Percentiles rank a stretch among this genome's conserved stretches.
Evolutionary conservation across 768 basidiomycete species (phyloP).

Genomic region (Kondoa subrosea): DNA sequence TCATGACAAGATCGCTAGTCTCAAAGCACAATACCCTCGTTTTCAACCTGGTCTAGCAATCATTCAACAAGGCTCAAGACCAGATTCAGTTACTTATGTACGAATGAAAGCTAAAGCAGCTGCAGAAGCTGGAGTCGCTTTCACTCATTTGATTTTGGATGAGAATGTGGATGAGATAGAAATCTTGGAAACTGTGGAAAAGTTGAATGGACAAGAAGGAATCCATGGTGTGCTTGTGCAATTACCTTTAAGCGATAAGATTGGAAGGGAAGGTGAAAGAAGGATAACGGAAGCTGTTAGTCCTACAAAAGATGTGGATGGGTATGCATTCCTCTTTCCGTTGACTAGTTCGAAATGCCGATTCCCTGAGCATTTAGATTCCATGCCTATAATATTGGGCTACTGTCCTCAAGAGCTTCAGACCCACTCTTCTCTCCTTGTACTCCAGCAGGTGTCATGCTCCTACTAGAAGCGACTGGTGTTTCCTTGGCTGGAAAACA

Average conservation of each 20-base stretch:
- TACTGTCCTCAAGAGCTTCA: slow-evolving; percentile 74
- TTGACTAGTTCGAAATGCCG: neutral
- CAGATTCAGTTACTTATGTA: slow-evolving; percentile 80
- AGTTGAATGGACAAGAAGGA: slow-evolving; percentile 62
- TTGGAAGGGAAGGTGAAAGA: slow-evolving; percentile 65
- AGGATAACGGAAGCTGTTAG: slow-evolving; percentile 84
- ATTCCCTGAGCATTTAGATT: too few relatives aligned
- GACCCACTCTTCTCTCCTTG: slow-evolving; percentile 83
- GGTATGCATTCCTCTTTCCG: slow-evolving; percentile 38
- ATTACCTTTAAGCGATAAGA: slow-evolving; percentile 72
- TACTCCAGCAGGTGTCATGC: slow-evolving; percentile 83
- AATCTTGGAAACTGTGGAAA: slow-evolving; percentile 56
- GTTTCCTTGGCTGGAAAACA: slow-evolving; percentile 57
- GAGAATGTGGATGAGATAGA: slow-evolving; percentile 54
- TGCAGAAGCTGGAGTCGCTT: slow-evolving; percentile 76
- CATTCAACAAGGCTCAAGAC: slow-evolving; percentile 79
- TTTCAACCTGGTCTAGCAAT: slow-evolving; percentile 83
- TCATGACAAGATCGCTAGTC: slow-evolving; percentile 47
- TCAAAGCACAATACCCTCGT: slow-evolving; percentile 56
- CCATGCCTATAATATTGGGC: slow-evolving; percentile 95
- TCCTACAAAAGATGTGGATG: slow-evolving; percentile 91
- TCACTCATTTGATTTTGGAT: slow-evolving; percentile 50
- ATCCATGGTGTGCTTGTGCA: slow-evolving; percentile 88
- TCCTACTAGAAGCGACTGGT: slow-evolving; percentile 72
- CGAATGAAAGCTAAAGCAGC: slow-evolving; percentile 97